A percentile compares a stretch with the other conserved stretches of the same genome.
phyloP scores from a whole-genome alignment of 129 eudicot species.

The Calendula officinalis region DNA sequence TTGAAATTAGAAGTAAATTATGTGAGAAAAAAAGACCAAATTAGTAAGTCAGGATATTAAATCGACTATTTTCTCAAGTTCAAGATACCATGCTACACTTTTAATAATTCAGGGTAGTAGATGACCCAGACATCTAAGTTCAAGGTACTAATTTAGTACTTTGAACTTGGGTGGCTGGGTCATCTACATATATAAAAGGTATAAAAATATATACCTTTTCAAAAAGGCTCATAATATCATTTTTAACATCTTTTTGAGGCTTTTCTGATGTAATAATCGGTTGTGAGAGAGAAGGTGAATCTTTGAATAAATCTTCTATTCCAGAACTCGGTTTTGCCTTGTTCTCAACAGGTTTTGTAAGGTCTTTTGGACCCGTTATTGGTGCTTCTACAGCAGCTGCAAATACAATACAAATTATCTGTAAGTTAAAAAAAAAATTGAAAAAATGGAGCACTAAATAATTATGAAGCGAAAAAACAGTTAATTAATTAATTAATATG shows the following conservation, averaged over 20 bases:
- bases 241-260: slow-evolving; percentile 86
- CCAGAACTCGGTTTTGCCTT: slow-evolving; percentile 31
- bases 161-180: too few species aligned
- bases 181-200: not conserved
- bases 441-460: slow-evolving; percentile 6
- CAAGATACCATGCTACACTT: too few species aligned
- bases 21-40: too few species aligned
- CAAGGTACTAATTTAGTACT: too few species aligned
- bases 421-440: slow-evolving; percentile 13
- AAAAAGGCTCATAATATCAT: slow-evolving; percentile 94
- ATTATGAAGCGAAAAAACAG: not conserved
- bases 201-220: slow-evolving; percentile 60
- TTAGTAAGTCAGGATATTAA: too few species aligned
- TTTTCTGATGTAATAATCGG: slow-evolving; percentile 35
- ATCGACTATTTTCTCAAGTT: too few species aligned
- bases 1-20: too few species aligned
- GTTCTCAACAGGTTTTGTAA: slow-evolving; percentile 38
- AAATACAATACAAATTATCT: slow-evolving; percentile 14
- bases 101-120: too few species aligned
- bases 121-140: too few species aligned
- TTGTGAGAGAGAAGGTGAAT: slow-evolving; percentile 52
- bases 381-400: slow-evolving; percentile 78
- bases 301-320: slow-evolving; percentile 49
- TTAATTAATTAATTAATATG: not conserved
- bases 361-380: slow-evolving; percentile 30